Conservation (phyloP, 768 basidiomycete genomes). For the Pisolithus albus region DNA sequence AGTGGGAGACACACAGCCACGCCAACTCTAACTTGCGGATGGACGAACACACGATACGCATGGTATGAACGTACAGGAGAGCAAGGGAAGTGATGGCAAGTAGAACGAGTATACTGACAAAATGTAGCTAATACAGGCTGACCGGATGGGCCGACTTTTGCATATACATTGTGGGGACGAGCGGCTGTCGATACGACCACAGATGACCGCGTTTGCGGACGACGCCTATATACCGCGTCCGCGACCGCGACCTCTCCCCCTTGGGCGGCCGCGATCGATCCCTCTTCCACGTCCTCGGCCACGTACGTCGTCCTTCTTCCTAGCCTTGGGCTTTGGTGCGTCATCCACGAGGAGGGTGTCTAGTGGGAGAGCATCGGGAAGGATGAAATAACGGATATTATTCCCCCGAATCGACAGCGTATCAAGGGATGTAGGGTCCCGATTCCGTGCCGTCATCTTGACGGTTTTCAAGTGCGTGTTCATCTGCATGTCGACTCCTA, state of each 20-base stretch:
- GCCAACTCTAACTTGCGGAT: not conserved
- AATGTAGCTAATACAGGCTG: slow-evolving; percentile 1
- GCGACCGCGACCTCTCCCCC: slow-evolving; percentile 50
- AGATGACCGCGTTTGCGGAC: not conserved
- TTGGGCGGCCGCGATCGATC: slow-evolving; percentile 45
- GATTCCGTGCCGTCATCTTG: slow-evolving; percentile 90
- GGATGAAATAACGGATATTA: slow-evolving; percentile 92
- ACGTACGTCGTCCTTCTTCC: slow-evolving; percentile 80
- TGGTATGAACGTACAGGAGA: slow-evolving; percentile 2
- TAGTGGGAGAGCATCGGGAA: slow-evolving; percentile 94
- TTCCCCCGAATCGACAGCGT: slow-evolving; percentile 92
- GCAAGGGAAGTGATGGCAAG: slow-evolving; percentile 3
- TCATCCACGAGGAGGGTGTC: slow-evolving; percentile 98
- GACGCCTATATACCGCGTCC: slow-evolving; percentile 34
- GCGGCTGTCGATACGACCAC: not conserved
- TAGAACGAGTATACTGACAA: slow-evolving; percentile 11
- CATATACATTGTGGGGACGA: not conserved
- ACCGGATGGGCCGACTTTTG: not conserved
- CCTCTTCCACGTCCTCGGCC: slow-evolving; percentile 54
- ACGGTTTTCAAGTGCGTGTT: slow-evolving; percentile 98
- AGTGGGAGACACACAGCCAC: slow-evolving; percentile 24
- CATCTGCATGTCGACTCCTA: slow-evolving; percentile 99
- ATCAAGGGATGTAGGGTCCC: slow-evolving; percentile 82
- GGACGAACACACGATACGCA: not conserved
- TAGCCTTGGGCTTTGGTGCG: slow-evolving; percentile 89